These are phyloP conservation scores for Irpex sp. DNA, from an alignment of 1,284 basidiomycete genomes.

Conservation along the genomic window DNA sequence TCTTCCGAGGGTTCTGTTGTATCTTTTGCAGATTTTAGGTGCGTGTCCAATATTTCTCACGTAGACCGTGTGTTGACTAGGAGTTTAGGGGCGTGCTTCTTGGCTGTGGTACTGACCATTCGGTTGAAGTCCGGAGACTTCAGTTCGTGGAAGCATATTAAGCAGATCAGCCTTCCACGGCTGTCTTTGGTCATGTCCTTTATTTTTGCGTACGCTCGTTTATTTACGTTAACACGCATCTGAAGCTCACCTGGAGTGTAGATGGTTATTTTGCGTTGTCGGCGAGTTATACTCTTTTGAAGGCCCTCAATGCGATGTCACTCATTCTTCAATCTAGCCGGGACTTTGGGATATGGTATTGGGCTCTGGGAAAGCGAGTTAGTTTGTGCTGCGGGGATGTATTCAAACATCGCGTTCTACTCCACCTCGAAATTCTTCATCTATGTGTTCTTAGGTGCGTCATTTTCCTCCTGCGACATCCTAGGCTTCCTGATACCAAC, in stretches of 20 bases:
- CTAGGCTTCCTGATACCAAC: neutral
- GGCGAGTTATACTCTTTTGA: conserved; percentile 18
- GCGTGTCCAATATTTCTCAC: neutral
- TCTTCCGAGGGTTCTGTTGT: neutral
- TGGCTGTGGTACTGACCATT: conserved; percentile 28
- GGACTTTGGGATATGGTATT: conserved; percentile 34
- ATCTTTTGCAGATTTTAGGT: conserved; percentile 20
- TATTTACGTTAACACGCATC: neutral
- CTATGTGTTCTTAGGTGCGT: conserved; percentile 35
- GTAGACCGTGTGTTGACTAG: neutral
- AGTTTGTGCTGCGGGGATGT: conserved; percentile 35
- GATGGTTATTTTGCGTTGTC: conserved; percentile 33
- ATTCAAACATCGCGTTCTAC: conserved; percentile 37
- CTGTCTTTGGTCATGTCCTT: conserved; percentile 27
- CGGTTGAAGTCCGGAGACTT: conserved; percentile 22
- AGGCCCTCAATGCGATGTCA: neutral
- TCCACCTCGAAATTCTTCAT: conserved; percentile 34
- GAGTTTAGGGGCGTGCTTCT: conserved; percentile 25
- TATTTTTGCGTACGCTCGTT: conserved; percentile 24
- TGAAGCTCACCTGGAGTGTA: conserved; percentile 10
- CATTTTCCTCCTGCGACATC: neutral
- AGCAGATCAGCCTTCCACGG: conserved; percentile 24
- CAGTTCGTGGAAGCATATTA: conserved; percentile 19
- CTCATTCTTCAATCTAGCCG: conserved; percentile 20
- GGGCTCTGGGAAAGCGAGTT: conserved; percentile 29